Conservation (phyloP, 192 early-diverging fungal genomes). For the Linnemannia elongata region DNA sequence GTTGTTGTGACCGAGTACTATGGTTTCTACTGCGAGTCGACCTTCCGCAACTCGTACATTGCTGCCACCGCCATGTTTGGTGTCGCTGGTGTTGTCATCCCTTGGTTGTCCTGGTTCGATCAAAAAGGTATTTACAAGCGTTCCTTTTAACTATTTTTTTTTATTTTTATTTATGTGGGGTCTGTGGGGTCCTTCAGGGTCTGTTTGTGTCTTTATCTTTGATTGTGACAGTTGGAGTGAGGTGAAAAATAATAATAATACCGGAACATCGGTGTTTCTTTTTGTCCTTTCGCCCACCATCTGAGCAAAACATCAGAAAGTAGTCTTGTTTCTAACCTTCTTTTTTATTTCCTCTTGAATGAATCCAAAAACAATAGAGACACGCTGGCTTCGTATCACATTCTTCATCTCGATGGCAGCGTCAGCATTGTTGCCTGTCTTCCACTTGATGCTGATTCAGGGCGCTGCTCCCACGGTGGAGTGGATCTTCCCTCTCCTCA, state of each 20-base stretch:
- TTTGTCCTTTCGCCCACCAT: no score
- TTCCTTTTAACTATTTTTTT: conserved; percentile 6
- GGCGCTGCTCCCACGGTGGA: conserved; percentile 56
- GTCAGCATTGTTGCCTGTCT: conserved; percentile 60
- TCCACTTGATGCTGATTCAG: conserved; percentile 61
- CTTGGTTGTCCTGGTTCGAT: conserved; percentile 68
- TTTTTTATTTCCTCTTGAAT: not conserved
- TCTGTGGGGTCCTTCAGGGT: not conserved
- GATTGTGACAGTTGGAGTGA: not conserved
- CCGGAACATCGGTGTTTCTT: not conserved
- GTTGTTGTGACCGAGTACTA: conserved; percentile 71
- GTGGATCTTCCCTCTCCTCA: conserved; percentile 61
- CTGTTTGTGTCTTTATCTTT: not conserved
- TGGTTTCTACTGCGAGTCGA: conserved; percentile 66
- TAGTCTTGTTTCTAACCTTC: not conserved
- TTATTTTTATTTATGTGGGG: not conserved
- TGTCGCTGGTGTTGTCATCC: conserved; percentile 62
- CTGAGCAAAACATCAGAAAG: no score
- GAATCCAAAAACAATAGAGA: conserved; percentile 23
- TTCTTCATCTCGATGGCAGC: conserved; percentile 68
- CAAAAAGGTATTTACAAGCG: conserved; percentile 42
- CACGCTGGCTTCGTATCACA: conserved; percentile 63
- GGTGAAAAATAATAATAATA: not conserved
- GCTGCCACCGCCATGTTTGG: conserved; percentile 63
- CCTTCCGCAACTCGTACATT: conserved; percentile 62